These are phyloP conservation scores for Pleurotus tuoliensis DNA, from an alignment of 768 basidiomycete genomes.

Conservation along the genomic window DNA sequence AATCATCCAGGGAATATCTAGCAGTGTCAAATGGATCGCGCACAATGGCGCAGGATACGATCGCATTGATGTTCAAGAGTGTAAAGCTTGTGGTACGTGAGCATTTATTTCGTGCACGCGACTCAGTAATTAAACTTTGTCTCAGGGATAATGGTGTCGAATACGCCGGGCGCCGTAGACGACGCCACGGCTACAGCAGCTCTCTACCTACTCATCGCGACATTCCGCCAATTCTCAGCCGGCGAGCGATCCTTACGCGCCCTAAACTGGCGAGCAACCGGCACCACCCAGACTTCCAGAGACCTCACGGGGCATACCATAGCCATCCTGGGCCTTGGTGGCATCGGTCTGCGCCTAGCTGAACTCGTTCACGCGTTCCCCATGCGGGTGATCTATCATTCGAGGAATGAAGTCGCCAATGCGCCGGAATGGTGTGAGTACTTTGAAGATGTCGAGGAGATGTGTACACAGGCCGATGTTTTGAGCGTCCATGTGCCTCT, in stretches of 20 bases:
- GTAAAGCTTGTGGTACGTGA: slow-evolving; percentile 59
- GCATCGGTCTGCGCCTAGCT: slow-evolving; percentile 70
- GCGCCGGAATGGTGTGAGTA: slow-evolving; percentile 79
- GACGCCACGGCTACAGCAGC: slow-evolving; percentile 90
- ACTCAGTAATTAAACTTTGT: background rate
- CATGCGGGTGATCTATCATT: slow-evolving; percentile 87
- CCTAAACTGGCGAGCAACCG: slow-evolving; percentile 57
- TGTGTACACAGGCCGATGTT: slow-evolving; percentile 74
- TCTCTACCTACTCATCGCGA: slow-evolving; percentile 76
- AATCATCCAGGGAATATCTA: slow-evolving; percentile 64
- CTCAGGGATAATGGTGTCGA: slow-evolving; percentile 74
- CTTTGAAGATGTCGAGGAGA: slow-evolving; percentile 53
- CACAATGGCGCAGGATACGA: slow-evolving; percentile 96
- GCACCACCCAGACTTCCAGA: slow-evolving; percentile 44
- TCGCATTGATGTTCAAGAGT: slow-evolving; percentile 73
- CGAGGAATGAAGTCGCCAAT: slow-evolving; percentile 48
- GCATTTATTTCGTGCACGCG: background rate
- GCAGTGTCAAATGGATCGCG: slow-evolving; percentile 76
- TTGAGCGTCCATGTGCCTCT: slow-evolving; percentile 86
- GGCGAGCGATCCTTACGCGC: slow-evolving; percentile 57
- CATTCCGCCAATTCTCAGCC: slow-evolving; percentile 67
- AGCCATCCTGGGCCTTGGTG: slow-evolving; percentile 73
- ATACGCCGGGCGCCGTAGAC: slow-evolving; percentile 88
- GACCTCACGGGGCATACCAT: slow-evolving; percentile 69
- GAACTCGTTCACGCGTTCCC: slow-evolving; percentile 76